Percentiles rank a stretch among this genome's conserved stretches.
Evolutionary conservation across 2,329 filamentous ascomycete species (phyloP).

Genomic region (Kalaharituber pfeilii): DNA sequence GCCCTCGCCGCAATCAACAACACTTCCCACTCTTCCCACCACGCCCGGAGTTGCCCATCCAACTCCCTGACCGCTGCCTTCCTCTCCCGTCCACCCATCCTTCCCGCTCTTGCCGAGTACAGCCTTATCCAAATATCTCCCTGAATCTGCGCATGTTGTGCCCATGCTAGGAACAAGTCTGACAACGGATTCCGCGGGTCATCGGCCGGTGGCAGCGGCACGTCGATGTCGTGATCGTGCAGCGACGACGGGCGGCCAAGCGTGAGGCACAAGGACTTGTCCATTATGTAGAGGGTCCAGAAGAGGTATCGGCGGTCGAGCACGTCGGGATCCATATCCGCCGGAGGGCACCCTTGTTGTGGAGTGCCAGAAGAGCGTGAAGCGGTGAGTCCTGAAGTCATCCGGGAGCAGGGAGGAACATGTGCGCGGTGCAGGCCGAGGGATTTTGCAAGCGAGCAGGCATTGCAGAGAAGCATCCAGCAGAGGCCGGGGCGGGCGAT

Average conservation of each 20-base stretch:
- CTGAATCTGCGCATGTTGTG: slow-evolving; percentile 39
- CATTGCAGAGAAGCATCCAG: slow-evolving; percentile 45
- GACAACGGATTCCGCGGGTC: slow-evolving; percentile 31
- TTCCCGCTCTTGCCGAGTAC: slow-evolving; percentile 33
- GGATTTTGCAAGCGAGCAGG: slow-evolving; percentile 43
- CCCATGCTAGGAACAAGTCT: slow-evolving; percentile 37
- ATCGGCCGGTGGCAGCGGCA: slow-evolving; percentile 29
- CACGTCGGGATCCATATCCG: slow-evolving; percentile 13
- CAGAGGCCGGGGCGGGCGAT: slow-evolving; percentile 44
- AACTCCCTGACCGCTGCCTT: slow-evolving; percentile 25
- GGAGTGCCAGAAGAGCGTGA: too few relatives aligned
- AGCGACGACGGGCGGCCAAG: slow-evolving; percentile 42
- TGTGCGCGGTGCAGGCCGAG: slow-evolving; percentile 48
- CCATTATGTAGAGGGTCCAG: slow-evolving; percentile 42
- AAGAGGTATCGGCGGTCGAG: slow-evolving; percentile 32
- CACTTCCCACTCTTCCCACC: slow-evolving; percentile 20
- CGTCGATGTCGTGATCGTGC: slow-evolving; percentile 42
- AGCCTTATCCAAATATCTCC: slow-evolving; percentile 42
- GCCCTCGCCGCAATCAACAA: too few relatives aligned
- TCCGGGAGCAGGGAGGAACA: slow-evolving; percentile 27
- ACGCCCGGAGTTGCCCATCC: slow-evolving; percentile 17
- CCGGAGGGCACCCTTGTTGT: not conserved
- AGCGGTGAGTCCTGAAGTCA: slow-evolving; percentile 25
- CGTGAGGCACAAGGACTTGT: slow-evolving; percentile 41
- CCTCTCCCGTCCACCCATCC: slow-evolving; percentile 28